These are phyloP conservation scores for Malus hybrid DNA, from an alignment of 331 rosid species.

Conservation along the genomic window DNA sequence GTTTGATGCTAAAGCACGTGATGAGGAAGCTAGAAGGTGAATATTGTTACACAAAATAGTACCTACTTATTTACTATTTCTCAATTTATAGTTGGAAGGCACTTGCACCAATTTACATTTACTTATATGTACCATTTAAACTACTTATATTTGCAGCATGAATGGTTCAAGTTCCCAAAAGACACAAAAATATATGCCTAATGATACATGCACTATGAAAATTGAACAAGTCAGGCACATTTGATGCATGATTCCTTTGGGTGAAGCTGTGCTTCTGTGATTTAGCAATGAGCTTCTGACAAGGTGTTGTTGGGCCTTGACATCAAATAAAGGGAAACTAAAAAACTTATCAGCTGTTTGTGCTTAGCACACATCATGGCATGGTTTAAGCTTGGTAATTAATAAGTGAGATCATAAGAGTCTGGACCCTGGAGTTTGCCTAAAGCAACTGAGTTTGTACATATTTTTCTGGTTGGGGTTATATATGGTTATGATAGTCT, in stretches of 20 bases:
- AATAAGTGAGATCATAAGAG: neutral
- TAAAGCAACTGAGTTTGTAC: neutral
- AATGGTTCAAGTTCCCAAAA: neutral
- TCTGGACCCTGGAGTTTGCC: neutral
- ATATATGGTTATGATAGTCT: neutral
- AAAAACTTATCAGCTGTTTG: neutral
- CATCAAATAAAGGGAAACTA: neutral
- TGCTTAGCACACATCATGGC: neutral
- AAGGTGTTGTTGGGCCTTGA: neutral
- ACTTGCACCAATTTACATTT: neutral
- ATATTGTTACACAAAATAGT: conserved; percentile 9
- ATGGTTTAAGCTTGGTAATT: neutral
- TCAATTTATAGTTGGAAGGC: neutral
- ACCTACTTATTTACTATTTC: neutral
- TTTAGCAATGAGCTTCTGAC: neutral
- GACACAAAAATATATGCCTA: neutral
- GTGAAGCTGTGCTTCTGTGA: neutral
- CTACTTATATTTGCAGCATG: neutral
- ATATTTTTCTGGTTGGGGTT: neutral
- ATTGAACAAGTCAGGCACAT: neutral
- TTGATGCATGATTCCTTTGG: neutral
- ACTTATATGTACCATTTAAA: neutral
- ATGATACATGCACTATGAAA: neutral
- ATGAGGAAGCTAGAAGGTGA: conserved; percentile 95
- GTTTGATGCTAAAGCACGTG: conserved; percentile 90